Base-by-base conservation (phyloP, 495 filamentous ascomycete genomes). In the Polyplosphaeria fusca region DNA sequence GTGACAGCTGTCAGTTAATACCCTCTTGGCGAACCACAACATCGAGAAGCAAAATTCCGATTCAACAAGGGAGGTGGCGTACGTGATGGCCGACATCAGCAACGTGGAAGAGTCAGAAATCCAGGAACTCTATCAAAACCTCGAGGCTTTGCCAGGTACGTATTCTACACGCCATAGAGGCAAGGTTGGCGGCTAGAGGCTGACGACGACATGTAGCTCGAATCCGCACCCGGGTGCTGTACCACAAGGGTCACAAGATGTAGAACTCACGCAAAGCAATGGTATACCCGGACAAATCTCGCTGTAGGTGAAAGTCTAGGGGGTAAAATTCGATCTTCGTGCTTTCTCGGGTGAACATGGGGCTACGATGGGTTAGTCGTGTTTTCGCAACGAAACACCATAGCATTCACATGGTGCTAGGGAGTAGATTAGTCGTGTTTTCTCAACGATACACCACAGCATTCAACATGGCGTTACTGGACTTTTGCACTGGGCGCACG, bases 41-140 rank as follows among this genome's bases (percentile, higher is more conserved):
- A 90, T 99, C 57, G 93, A 96, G 69, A 96, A 96, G 76, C 94
- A 99, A 71, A 96, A 91, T 75, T 91, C 89, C 26, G 94, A 96
- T 69, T 93, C 85, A 74, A 84, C 87, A 76, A 93, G 90, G 61
- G 92, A 63, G 85, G 80, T 91, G 55, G 94, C 94, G 20, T 99
- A 97, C 69, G 76, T 97, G 55, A 96, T 99, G 93, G 93, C 94
- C 19, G 94, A 99, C 74, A 87, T 99, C 58, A 95, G 87, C 73
- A 77, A 87, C 50, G 89, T 96, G 63, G 83, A 87, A 65, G 72
- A 79, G 12, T 76, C 76, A 20, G 86, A 93, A 57, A 92, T 97
- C 70, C 90, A 89, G 73, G 85, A 88, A 50, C 77, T 99, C 32
- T 88, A 84, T 56, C 84, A 89, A 67, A 84, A 77, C 65, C 77